Evolutionary conservation across 2,329 filamentous ascomycete species (phyloP).

Genomic region (Amesomyces nigricolor): DNA sequence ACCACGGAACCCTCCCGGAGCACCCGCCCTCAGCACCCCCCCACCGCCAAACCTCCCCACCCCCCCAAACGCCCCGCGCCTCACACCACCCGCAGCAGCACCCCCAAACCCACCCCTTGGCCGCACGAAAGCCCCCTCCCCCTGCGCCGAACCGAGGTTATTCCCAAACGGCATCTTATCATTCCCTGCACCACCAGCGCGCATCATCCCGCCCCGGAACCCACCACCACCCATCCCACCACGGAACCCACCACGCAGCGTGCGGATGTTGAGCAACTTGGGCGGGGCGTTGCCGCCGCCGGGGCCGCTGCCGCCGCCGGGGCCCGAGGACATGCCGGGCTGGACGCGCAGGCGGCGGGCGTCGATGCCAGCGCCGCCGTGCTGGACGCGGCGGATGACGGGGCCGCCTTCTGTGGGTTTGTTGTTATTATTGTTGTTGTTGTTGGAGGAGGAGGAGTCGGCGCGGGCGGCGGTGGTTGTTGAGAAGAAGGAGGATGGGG

Average conservation of each 20-base stretch:
- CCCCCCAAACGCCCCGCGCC: neutral
- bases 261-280: slow-evolving; percentile 30
- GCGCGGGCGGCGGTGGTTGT: slow-evolving; percentile 3
- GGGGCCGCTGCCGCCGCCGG: neutral
- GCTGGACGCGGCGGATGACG: neutral
- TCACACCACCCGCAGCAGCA: neutral
- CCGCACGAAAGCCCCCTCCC: neutral
- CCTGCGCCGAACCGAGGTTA: neutral
- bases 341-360: slow-evolving; percentile 13
- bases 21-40: neutral
- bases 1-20: too few species aligned
- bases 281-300: neutral
- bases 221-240: neutral
- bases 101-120: neutral
- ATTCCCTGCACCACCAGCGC: neutral
- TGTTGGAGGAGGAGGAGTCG: neutral
- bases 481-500: slow-evolving; percentile 13
- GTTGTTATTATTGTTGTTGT: neutral
- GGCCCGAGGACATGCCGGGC: neutral
- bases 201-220: neutral
- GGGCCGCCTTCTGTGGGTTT: neutral
- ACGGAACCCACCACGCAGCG: slow-evolving; percentile 18
- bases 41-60: neutral
- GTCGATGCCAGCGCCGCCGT: slow-evolving; percentile 8
- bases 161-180: neutral